A percentile compares a stretch with the other conserved stretches of the same genome.
Evolutionary conservation across 176 grass and related monocot genomes (phyloP).

Genomic region (Chloris gayana): DNA sequence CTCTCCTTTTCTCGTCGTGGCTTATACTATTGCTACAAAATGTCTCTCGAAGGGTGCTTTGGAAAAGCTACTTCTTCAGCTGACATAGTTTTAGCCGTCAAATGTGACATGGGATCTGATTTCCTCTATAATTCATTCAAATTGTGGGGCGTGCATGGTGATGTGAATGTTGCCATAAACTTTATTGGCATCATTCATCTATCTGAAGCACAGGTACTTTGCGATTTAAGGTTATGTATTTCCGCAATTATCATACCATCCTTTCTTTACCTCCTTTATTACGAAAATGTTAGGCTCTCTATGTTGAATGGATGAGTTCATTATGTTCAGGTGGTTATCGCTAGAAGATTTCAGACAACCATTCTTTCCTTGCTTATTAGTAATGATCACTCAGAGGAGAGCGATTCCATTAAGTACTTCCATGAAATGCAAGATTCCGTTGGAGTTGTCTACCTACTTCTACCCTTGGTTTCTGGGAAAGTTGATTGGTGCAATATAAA

Average conservation of each 20-base stretch:
- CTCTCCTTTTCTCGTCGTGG: conserved; percentile 57
- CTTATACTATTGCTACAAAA: conserved; percentile 69
- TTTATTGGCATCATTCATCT: conserved; percentile 50
- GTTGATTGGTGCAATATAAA: conserved; percentile 76
- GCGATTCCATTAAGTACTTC: conserved; percentile 20
- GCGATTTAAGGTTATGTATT: not conserved
- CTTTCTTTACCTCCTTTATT: conserved; percentile 1
- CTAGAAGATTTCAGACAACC: conserved; percentile 59
- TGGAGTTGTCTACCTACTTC: conserved; percentile 74
- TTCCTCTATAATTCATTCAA: conserved; percentile 55
- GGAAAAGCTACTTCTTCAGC: conserved; percentile 20
- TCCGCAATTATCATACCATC: not conserved
- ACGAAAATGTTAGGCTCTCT: not conserved
- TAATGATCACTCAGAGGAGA: conserved; percentile 39
- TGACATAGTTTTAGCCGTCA: conserved; percentile 64
- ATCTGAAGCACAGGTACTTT: conserved; percentile 59
- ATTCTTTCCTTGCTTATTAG: conserved; percentile 70
- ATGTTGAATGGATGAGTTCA: conserved; percentile 22
- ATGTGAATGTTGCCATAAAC: conserved; percentile 44
- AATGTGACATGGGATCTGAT: conserved; percentile 65
- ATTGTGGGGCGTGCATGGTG: conserved; percentile 20
- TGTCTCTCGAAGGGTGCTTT: conserved; percentile 47
- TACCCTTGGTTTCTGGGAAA: conserved; percentile 69
- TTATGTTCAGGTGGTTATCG: conserved; percentile 55
- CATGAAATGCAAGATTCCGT: conserved; percentile 42